Base-by-base conservation (phyloP, 768 basidiomycete genomes). In the Termitomyces bulborhizus region DNA sequence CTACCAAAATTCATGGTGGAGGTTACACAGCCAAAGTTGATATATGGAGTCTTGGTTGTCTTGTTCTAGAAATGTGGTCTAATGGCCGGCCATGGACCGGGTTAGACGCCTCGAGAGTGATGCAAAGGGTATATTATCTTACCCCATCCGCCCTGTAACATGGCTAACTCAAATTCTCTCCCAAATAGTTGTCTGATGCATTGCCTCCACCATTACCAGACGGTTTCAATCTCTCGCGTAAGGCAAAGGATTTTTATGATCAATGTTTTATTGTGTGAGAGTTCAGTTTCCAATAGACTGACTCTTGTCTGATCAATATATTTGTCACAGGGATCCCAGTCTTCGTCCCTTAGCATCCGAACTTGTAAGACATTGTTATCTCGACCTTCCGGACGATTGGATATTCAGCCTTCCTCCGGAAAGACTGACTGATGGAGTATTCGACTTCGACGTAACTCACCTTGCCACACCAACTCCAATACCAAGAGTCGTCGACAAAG, bases 31-130 rank as follows among this genome's bases (percentile, higher is more conserved):
- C 87, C 64, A 98, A 99, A 71, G 85, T 96, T 47, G 97, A 98
- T 67, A 95, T 98, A 62, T 98, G 96, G 97, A 93, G 92, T 69
- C 80, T 98, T 4, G 96, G 97, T 1, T 99, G 96, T 72, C 90
- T 98, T 15, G 87, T 95, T 15, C 76, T 98, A 61, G 96, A 99
- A 70, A 99, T 98, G 97, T 95, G 93, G 86, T 87, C 90, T 15
- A 96, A 93, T 18, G 81, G 84, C 63, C 74, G 94, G 39, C 96
- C 96, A 2, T 98, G 96, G 96, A 83, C 78, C 11, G 87, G 89
- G 27, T 86, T 93, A 60, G 90, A 95, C 69, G 83, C 83, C 61
- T 79, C 95, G 55, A 86, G 90, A 3, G 93, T 97, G 57, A 90
- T 98, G 86, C 88, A 89, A 70, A 91, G 93, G 79, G 94, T 93